Percentiles rank a stretch among this genome's conserved stretches.
These are phyloP conservation scores for Lactarius vividus DNA, from an alignment of 768 basidiomycete species.

Conservation along the genomic window DNA sequence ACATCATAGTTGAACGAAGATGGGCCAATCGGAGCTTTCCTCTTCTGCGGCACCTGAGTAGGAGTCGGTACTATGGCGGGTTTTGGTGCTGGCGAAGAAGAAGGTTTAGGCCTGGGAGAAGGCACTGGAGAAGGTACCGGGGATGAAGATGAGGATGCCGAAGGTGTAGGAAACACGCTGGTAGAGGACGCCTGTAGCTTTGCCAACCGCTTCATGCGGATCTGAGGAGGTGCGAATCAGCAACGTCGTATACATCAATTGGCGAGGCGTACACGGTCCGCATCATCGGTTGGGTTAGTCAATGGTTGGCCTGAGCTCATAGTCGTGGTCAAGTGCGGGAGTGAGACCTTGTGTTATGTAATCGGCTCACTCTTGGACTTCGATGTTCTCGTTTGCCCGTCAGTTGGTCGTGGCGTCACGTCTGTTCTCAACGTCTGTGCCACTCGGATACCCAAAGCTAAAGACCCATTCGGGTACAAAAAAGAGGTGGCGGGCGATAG, in stretches of 20 bases:
- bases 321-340: neutral
- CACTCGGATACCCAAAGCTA: conserved; percentile 65
- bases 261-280: conserved; percentile 58
- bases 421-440: conserved; percentile 57
- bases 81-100: conserved; percentile 29
- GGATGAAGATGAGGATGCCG: conserved; percentile 36
- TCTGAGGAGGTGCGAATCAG: conserved; percentile 45
- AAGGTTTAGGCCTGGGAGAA: conserved; percentile 35
- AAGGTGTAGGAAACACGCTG: conserved; percentile 33
- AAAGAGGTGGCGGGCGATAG: conserved; percentile 73
- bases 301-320: conserved; percentile 29
- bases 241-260: neutral
- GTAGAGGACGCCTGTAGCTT: conserved; percentile 59
- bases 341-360: conserved; percentile 12
- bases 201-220: conserved; percentile 88
- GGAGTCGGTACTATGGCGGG: conserved; percentile 34
- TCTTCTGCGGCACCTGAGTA: conserved; percentile 43
- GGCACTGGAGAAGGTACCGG: conserved; percentile 34
- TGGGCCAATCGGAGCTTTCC: conserved; percentile 40
- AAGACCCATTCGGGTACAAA: conserved; percentile 80
- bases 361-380: neutral
- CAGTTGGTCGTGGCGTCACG: conserved; percentile 30
- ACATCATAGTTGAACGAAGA: conserved; percentile 50
- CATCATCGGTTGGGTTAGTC: conserved; percentile 63
- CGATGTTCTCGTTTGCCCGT: conserved; percentile 33